Evolutionary conservation across 1,284 basidiomycete genomes (phyloP), one percentile per base, ranked within the genome.

Genomic region (Trametes hirsuta): DNA sequence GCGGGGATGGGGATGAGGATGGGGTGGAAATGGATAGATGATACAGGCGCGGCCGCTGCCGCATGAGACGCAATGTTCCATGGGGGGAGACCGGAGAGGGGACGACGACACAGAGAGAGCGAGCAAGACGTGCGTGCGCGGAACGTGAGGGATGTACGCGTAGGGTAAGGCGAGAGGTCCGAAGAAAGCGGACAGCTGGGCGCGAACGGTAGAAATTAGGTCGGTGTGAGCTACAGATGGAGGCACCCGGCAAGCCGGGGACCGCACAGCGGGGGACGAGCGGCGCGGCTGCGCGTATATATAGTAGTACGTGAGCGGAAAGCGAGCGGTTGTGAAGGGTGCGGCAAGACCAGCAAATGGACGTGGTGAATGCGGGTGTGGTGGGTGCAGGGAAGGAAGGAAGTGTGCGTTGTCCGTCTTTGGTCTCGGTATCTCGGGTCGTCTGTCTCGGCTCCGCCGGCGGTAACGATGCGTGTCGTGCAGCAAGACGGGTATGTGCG

Each of bases 401-500:
- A 37, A 22, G 39, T 24, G 58, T 52, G 44, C 22, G 50, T 47
- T 61, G 61, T 67, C 59, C 64, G 63, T 67, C 53, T 61, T 53
- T 41, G 35, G 53, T 66, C 59, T 66, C 65, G 66, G 64, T 65
- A 62, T 67, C 66, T 65, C 52, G 39, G 52, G 55, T 60, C 64
- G 64, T 66, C 63, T 42, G 59, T 67, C 64, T 62, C 51, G 58
- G 66, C 62, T 61, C 66, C 50, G 62, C 58, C 64, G 52, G 54
- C 35, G 48, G 47, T 44, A 53, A 56, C 61, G 51, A 46, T 58
- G 56, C 47, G 49, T 55, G 53, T 51, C 56, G 59, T 65, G 65
- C 56, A 53, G 57, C 50, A 60, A 54, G 39, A 47, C 53, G 59
- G 64, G 64, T 61, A 59, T 62, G 64, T 39, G 34, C 40, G 46